Base-by-base conservation (phyloP, 1,284 basidiomycete genomes). In the Ustilago hordei region DNA sequence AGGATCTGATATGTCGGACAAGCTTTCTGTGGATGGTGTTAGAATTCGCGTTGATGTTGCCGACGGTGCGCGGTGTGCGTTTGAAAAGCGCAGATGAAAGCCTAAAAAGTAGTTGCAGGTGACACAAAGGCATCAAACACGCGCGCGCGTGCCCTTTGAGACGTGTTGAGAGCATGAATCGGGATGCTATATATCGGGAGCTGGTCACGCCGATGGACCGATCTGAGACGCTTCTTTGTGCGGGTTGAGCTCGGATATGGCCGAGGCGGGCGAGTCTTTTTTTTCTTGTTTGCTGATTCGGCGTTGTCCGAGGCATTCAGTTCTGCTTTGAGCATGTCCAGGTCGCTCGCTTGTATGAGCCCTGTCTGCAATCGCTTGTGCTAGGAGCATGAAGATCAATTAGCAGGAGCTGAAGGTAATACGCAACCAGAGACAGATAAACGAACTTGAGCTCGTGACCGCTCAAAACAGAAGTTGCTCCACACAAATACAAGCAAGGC, bases 11-110 rank as follows among this genome's bases (percentile, higher is more conserved):
- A 13, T 50, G 28, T 50, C 48, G 48, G 31, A 50, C 35, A 50
- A 43, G 38, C 56, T 52, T 31, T 55, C 35, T 28, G 23, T 28
- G 60, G 64, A 72, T 72, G 64, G 64, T 72, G 70, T 67, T 67
- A 32, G 64, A 31, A 63, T 34, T 67, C 57, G 57, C 64, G 54
- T 63, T 48, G 36, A 35, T 31, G 32, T 52, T 59, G 41, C 41
- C 17, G 59, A 59, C 60, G 3, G 59, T 53, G 52, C 52, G 32
- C 55, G 38, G 48, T 32, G 48, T 13, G 8, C 28, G 15, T 50
- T 50, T 50, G 8, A 50, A 45, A 45, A 45, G 43, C 19, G 43
- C 43, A 45, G 43, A 45, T 38, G 23, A 52, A 35, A 4, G 17
- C 19, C 1, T 58, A 70, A 55, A 60, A 60, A 36, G 47, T 28